phyloP scores from a whole-genome alignment of 1,284 basidiomycete genomes.

The Ustanciosporium gigantosporum region DNA sequence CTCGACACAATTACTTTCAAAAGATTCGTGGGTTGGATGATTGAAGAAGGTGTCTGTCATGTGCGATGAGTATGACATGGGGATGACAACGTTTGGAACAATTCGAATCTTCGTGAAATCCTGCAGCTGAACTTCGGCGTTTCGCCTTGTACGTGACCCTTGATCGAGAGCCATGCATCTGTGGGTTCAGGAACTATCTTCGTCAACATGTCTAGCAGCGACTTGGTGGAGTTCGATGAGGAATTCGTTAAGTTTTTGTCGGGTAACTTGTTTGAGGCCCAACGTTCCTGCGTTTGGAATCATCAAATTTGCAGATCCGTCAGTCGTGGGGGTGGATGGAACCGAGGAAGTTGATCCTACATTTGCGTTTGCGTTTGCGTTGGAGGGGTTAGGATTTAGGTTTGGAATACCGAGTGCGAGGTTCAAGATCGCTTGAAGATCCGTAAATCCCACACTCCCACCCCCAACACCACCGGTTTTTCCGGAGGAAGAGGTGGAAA shows the following conservation, averaged over 20 bases:
- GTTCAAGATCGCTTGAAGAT: conserved; percentile 34
- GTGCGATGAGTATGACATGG: no score
- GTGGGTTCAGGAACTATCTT: no score
- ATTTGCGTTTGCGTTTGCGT: no score
- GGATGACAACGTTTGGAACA: no score
- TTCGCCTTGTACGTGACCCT: no score
- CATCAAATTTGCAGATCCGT: not conserved
- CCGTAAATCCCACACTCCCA: conserved; percentile 12
- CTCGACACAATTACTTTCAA: no score
- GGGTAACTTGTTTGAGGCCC: conserved; percentile 17
- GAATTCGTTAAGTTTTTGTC: conserved; percentile 53
- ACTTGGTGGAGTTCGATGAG: conserved; percentile 54
- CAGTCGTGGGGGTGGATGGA: conserved; percentile 1
- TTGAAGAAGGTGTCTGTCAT: no score
- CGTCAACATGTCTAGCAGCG: conserved; percentile 20
- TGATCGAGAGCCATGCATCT: no score
- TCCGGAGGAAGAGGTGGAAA: not conserved
- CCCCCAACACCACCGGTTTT: not conserved
- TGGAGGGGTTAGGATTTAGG: not conserved
- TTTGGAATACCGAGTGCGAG: conserved; percentile 53
- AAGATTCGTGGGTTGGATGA: no score
- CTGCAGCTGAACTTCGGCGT: no score
- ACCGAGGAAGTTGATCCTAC: not conserved
- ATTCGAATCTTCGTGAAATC: no score
- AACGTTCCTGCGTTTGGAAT: conserved; percentile 27